These are phyloP conservation scores for Saturnispora sekii DNA, from an alignment of 805 yeast species.

Conservation along the genomic window DNA sequence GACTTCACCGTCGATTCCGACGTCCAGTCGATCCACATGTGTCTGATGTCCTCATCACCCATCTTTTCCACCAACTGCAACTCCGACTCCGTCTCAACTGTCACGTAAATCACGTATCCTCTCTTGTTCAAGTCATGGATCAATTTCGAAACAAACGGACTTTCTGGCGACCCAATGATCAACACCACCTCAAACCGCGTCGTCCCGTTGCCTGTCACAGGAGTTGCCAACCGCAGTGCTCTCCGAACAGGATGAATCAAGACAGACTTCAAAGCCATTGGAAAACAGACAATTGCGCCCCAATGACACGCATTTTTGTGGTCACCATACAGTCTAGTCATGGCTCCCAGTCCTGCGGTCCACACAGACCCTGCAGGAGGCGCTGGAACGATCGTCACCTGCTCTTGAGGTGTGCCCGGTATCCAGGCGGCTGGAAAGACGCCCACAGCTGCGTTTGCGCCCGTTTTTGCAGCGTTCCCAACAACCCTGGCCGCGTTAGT, in stretches of 20 bases:
- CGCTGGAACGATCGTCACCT: neutral
- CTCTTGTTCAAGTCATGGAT: conserved; percentile 68
- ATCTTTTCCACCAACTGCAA: conserved; percentile 44
- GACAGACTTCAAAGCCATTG: neutral
- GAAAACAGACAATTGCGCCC: neutral
- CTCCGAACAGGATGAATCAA: neutral
- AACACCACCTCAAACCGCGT: conserved; percentile 69
- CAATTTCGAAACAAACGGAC: conserved; percentile 58
- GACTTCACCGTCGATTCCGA: conserved; percentile 32
- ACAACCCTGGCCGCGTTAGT: no score
- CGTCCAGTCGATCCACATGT: conserved; percentile 45
- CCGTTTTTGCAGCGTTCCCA: neutral
- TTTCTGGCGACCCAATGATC: conserved; percentile 67
- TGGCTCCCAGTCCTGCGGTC: neutral
- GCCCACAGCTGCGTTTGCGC: no score
- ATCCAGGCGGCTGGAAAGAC: no score
- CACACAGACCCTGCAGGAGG: neutral
- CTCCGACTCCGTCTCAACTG: conserved; percentile 57
- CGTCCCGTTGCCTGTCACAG: conserved; percentile 36
- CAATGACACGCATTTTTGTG: neutral
- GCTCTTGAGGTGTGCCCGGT: no score
- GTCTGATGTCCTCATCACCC: conserved; percentile 59
- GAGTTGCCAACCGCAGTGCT: conserved; percentile 2
- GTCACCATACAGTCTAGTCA: neutral
- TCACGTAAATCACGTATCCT: conserved; percentile 74